Percentiles rank a stretch among this genome's conserved stretches.
These are phyloP conservation scores for Axilococcus clingmanii DNA, from an alignment of 139 green algal genomes.

Conservation along the genomic window DNA sequence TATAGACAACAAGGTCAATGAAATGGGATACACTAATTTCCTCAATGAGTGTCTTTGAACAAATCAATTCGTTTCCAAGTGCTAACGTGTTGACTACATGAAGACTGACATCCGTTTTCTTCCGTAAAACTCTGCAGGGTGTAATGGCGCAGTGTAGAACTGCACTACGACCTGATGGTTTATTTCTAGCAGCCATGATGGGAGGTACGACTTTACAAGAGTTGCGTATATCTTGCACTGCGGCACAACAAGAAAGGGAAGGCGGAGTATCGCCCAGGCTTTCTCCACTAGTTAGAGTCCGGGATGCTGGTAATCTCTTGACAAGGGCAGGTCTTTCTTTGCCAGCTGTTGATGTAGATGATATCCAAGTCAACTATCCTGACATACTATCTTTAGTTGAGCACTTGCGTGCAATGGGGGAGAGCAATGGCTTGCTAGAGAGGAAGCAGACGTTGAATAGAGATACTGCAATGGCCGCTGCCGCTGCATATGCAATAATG, in stretches of 20 bases:
- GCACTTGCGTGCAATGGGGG: conserved; percentile 61
- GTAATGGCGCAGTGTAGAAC: conserved; percentile 49
- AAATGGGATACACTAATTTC: conserved; percentile 9
- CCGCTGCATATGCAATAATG: conserved; percentile 48
- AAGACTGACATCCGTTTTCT: conserved; percentile 9
- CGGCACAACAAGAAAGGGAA: conserved; percentile 71
- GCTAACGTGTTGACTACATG: conserved; percentile 21
- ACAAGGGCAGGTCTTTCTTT: conserved; percentile 51
- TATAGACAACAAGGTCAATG: neutral
- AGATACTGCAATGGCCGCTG: conserved; percentile 45
- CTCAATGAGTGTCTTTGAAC: neutral
- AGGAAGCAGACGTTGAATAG: conserved; percentile 30
- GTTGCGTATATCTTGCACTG: conserved; percentile 57
- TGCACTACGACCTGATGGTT: conserved; percentile 64
- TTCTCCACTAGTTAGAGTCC: conserved; percentile 64
- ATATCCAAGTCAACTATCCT: conserved; percentile 51
- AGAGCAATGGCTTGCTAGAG: conserved; percentile 51
- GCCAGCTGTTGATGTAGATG: conserved; percentile 70
- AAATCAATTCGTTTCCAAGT: neutral
- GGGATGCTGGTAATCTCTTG: conserved; percentile 68
- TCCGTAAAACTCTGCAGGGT: conserved; percentile 21
- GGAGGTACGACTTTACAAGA: conserved; percentile 74
- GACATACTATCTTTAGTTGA: conserved; percentile 39
- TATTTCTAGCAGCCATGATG: conserved; percentile 68
- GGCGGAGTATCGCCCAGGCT: conserved; percentile 63